Evolutionary conservation across 768 basidiomycete species (phyloP).

Genomic region (Auricularia heimuer): DNA sequence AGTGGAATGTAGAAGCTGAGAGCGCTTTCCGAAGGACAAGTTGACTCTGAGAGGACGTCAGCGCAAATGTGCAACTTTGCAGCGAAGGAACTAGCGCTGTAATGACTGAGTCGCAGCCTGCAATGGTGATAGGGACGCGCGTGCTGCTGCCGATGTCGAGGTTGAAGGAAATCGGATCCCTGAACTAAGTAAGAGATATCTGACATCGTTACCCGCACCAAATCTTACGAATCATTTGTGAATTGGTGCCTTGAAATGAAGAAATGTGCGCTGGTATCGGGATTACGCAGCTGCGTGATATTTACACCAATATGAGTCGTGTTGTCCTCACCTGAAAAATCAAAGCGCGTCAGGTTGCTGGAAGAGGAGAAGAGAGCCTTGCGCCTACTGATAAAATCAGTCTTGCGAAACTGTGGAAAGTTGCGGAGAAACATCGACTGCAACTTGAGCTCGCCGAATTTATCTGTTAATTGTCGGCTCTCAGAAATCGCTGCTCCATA

Average conservation of each 20-base stretch:
- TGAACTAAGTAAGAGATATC: neutral
- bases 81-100: slow-evolving; percentile 18
- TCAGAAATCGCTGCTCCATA: slow-evolving; percentile 21
- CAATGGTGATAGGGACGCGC: slow-evolving; percentile 14
- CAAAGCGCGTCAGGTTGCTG: slow-evolving; percentile 7
- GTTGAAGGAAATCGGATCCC: slow-evolving; percentile 11
- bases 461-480: slow-evolving; percentile 16
- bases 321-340: slow-evolving; percentile 3
- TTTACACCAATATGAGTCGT: neutral
- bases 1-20: neutral
- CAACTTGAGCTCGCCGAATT: slow-evolving; percentile 23
- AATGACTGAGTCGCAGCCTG: slow-evolving; percentile 16
- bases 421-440: slow-evolving; percentile 20
- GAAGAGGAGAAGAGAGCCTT: slow-evolving; percentile 10
- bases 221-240: slow-evolving; percentile 8
- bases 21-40: slow-evolving; percentile 10
- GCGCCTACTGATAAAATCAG: slow-evolving; percentile 12
- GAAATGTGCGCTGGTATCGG: slow-evolving; percentile 16
- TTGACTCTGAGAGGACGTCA: slow-evolving; percentile 12
- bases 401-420: slow-evolving; percentile 16
- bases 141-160: slow-evolving; percentile 12
- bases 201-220: too few species aligned
- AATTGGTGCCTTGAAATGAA: slow-evolving; percentile 19
- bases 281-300: slow-evolving; percentile 16
- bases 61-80: slow-evolving; percentile 1